These are phyloP conservation scores for Chaetomiaceae sp. DNA, from an alignment of 2,329 filamentous ascomycete genomes.

Conservation along the genomic window DNA sequence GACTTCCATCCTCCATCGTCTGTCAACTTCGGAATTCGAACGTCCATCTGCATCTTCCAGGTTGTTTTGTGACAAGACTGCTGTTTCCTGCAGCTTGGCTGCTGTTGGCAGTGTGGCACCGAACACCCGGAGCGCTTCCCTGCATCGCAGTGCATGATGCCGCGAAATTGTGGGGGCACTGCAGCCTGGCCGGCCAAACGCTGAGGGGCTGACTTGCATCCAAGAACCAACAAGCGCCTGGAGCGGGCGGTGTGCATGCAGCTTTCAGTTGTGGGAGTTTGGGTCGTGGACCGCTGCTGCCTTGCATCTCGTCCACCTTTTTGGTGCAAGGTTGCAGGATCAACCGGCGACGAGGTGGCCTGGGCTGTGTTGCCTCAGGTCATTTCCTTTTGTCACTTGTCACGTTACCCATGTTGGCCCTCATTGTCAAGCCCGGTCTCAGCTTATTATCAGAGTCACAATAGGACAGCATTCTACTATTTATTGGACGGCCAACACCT, in stretches of 20 bases:
- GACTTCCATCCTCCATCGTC: no score
- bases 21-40: no score
- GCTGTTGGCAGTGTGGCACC: no score
- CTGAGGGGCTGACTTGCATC: background rate
- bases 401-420: no score
- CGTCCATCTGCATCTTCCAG: no score
- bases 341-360: background rate
- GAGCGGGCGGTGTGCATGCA: slow-evolving; percentile 8
- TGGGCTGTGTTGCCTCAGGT: background rate
- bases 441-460: no score
- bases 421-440: no score
- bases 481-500: background rate
- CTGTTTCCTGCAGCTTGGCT: no score
- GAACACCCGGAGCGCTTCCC: background rate
- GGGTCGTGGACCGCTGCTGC: background rate
- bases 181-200: slow-evolving; percentile 1
- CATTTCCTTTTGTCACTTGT: no score
- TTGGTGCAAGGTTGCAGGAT: background rate
- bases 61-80: no score
- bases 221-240: background rate
- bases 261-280: background rate
- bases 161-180: background rate
- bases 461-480: no score
- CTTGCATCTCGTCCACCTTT: background rate
- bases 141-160: background rate